These are phyloP conservation scores for Arctium minus DNA, from an alignment of 129 eudicot genomes.

Conservation along the genomic window DNA sequence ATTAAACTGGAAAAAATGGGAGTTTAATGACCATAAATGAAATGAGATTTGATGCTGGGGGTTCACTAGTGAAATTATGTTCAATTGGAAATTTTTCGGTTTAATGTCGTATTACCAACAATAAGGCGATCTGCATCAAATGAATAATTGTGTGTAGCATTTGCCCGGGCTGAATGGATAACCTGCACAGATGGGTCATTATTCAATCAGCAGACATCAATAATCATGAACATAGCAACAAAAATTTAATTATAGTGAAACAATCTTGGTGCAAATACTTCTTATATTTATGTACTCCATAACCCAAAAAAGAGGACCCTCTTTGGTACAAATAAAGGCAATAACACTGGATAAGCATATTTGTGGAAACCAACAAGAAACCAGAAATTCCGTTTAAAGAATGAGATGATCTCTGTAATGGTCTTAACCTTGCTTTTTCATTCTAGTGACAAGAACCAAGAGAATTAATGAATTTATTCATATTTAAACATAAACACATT, in stretches of 20 bases:
- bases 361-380: conserved; percentile 6
- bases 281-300: background rate
- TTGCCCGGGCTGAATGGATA: conserved; percentile 94
- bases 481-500: background rate
- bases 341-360: background rate
- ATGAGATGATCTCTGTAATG: background rate
- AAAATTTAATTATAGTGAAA: background rate
- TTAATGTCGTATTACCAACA: conserved; percentile 53
- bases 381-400: background rate
- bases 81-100: background rate
- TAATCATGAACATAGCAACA: background rate
- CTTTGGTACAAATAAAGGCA: background rate
- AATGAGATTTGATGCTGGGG: background rate
- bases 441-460: background rate
- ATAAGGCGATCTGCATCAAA: conserved; percentile 86
- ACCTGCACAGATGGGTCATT: conserved; percentile 47
- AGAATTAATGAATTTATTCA: background rate
- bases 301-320: background rate
- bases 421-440: background rate
- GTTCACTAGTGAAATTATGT: background rate
- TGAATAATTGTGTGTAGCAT: conserved; percentile 88
- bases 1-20: background rate
- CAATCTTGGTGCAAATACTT: background rate
- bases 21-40: background rate
- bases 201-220: conserved; percentile 1